Conservation (phyloP, 2,329 filamentous ascomycete species). For the Malbranchea zuffiana region DNA sequence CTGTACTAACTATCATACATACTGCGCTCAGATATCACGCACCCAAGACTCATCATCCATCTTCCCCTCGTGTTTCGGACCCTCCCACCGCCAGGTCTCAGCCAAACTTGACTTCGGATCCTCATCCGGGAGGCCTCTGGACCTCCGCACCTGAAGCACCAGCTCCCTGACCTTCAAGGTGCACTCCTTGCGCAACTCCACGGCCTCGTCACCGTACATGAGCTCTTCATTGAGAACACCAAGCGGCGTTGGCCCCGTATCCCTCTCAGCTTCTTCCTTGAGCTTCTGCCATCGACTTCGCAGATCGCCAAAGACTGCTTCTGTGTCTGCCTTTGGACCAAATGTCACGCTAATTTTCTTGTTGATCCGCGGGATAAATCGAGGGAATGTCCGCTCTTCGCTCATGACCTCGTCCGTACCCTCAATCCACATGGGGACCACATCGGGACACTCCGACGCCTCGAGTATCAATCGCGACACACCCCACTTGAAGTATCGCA, state of each 20-base stretch:
- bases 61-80: conserved; percentile 42
- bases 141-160: conserved; percentile 64
- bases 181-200: conserved; percentile 66
- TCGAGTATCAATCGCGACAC: conserved; percentile 85
- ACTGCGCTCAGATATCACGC: conserved; percentile 42
- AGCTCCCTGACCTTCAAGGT: conserved; percentile 67
- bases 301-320: conserved; percentile 66
- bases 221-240: conserved; percentile 56
- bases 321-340: conserved; percentile 64
- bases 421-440: conserved; percentile 90
- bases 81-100: conserved; percentile 64
- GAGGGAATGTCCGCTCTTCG: conserved; percentile 66
- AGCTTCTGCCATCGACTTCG: conserved; percentile 63
- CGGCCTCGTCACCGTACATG: conserved; percentile 61
- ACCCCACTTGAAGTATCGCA: conserved; percentile 99
- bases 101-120: conserved; percentile 65
- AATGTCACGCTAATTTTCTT: conserved; percentile 64
- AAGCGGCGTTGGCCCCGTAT: conserved; percentile 25
- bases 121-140: conserved; percentile 65
- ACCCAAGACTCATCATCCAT: conserved; percentile 53
- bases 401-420: conserved; percentile 82
- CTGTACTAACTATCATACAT: not conserved
- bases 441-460: conserved; percentile 70
- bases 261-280: conserved; percentile 40
- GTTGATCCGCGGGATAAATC: conserved; percentile 65